Conservation (phyloP, 345 rosid species). For the Passiflora organensis region DNA sequence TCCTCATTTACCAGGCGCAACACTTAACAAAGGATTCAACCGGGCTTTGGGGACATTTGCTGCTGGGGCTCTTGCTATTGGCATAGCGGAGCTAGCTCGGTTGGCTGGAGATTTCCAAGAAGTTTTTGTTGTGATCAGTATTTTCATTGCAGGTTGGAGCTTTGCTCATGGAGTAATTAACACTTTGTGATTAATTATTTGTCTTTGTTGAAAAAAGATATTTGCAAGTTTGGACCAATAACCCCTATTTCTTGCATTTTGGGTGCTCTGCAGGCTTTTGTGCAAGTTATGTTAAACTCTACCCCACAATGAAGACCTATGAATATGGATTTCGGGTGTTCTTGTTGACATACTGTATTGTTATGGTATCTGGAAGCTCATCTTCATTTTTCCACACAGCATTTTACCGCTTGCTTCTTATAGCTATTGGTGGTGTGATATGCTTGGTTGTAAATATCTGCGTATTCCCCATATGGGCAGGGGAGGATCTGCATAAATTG, state of each 20-base stretch:
- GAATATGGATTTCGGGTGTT: conserved; percentile 86
- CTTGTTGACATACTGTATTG: conserved; percentile 83
- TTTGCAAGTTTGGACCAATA: no score
- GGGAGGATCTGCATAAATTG: conserved; percentile 77
- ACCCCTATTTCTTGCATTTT: conserved; percentile 2
- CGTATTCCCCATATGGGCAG: conserved; percentile 79
- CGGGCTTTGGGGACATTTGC: conserved; percentile 80
- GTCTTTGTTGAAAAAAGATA: no score
- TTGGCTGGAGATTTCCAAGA: conserved; percentile 41
- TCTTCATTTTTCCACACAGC: conserved; percentile 51
- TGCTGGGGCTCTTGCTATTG: conserved; percentile 80
- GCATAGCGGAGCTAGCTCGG: conserved; percentile 56
- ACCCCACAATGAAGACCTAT: conserved; percentile 68
- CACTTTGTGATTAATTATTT: neutral
- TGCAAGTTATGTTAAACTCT: conserved; percentile 59
- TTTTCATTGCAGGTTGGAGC: conserved; percentile 68
- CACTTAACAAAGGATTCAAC: conserved; percentile 82
- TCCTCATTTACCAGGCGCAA: conserved; percentile 48
- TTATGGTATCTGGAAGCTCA: conserved; percentile 67
- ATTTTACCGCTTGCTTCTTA: conserved; percentile 50
- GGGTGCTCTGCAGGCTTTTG: conserved; percentile 42
- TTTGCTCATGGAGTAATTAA: neutral
- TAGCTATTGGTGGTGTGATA: conserved; percentile 60
- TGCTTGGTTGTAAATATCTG: conserved; percentile 55
- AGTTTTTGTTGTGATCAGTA: conserved; percentile 44